Evolutionary conservation across 108 stramenopile species (phyloP).

Genomic region (Schizochytrium sp.): DNA sequence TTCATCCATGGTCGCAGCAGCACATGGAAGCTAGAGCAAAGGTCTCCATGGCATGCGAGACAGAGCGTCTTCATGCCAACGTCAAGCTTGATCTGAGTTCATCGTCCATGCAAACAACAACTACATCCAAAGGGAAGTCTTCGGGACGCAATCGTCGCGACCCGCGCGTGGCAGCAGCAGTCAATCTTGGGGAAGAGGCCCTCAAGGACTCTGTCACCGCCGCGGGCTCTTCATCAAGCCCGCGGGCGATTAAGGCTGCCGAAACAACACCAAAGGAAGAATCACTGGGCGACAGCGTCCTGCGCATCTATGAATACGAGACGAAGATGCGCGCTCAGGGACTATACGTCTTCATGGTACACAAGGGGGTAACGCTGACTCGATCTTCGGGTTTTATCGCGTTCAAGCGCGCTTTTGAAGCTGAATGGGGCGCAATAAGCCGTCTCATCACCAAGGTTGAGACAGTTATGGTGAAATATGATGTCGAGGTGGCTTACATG

Average conservation of each 20-base stretch:
- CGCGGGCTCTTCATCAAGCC: too few species aligned
- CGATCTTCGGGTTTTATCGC: not conserved
- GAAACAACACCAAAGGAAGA: not conserved
- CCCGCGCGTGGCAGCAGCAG: too few species aligned
- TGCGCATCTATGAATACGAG: not conserved
- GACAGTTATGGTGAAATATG: not conserved
- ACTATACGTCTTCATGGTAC: not conserved
- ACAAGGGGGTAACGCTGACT: not conserved
- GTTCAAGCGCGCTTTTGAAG: not conserved
- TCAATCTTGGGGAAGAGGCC: too few species aligned
- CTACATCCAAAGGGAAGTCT: too few species aligned
- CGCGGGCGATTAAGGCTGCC: too few species aligned
- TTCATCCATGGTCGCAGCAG: not conserved
- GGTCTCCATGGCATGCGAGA: not conserved
- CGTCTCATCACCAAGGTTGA: not conserved
- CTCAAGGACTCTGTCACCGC: too few species aligned
- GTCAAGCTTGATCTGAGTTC: not conserved
- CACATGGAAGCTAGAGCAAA: not conserved
- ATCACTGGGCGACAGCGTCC: not conserved
- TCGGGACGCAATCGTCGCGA: too few species aligned
- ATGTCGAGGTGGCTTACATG: not conserved
- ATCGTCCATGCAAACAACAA: too few species aligned
- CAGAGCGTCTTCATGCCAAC: not conserved
- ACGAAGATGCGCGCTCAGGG: not conserved
- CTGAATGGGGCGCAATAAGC: not conserved